Evolutionary conservation across 768 basidiomycete genomes (phyloP).

Genomic region (Roridomyces roridus): DNA sequence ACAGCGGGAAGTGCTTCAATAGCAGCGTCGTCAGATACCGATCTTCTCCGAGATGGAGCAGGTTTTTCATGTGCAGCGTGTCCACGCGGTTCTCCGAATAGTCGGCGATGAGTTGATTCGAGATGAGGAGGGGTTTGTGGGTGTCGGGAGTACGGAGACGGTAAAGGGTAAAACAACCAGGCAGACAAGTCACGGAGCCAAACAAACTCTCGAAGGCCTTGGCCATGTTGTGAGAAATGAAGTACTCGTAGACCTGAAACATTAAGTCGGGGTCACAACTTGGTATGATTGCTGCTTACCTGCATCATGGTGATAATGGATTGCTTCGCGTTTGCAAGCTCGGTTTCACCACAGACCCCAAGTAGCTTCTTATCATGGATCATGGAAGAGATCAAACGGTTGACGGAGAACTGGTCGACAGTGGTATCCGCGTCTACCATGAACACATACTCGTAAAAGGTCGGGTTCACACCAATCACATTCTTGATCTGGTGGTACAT

Average conservation of each 20-base stretch:
- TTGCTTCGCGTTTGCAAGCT: slow-evolving; percentile 91
- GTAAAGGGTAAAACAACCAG: slow-evolving; percentile 98
- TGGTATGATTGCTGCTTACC: too few species aligned
- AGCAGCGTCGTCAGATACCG: slow-evolving; percentile 96
- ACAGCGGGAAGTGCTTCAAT: slow-evolving; percentile 92
- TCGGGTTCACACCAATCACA: slow-evolving; percentile 98
- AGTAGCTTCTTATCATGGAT: slow-evolving; percentile 95
- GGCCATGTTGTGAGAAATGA: slow-evolving; percentile 98
- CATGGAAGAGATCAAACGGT: slow-evolving; percentile 96
- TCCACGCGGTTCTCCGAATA: slow-evolving; percentile 97
- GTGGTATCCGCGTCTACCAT: slow-evolving; percentile 96
- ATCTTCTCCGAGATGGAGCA: slow-evolving; percentile 98
- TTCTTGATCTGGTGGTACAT: slow-evolving; percentile 99
- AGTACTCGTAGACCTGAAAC: slow-evolving; percentile 93
- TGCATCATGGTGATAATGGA: slow-evolving; percentile 98
- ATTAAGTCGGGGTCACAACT: slow-evolving; percentile 1
- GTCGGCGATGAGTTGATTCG: slow-evolving; percentile 88
- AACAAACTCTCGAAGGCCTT: slow-evolving; percentile 98
- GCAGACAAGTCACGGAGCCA: slow-evolving; percentile 97
- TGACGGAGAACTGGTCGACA: slow-evolving; percentile 86
- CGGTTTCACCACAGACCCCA: slow-evolving; percentile 95
- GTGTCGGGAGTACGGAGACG: slow-evolving; percentile 93
- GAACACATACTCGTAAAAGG: slow-evolving; percentile 96
- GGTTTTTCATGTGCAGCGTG: slow-evolving; percentile 98
- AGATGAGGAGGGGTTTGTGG: slow-evolving; percentile 92